phyloP scores from a whole-genome alignment of 2,329 filamentous ascomycete genomes.

The Botrytis fragariae region DNA sequence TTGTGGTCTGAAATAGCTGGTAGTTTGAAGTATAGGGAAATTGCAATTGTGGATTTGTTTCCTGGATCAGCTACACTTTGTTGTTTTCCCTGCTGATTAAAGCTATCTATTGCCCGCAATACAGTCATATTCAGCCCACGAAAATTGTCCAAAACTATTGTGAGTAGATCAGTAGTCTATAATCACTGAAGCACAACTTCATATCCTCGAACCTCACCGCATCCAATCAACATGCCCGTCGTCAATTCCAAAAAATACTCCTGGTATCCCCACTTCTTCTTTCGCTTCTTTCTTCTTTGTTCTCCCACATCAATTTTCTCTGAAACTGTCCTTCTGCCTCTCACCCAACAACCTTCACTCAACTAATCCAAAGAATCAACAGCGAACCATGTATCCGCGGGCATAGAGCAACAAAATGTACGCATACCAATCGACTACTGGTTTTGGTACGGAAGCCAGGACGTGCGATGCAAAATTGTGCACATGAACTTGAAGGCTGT shows the following conservation, averaged over 20 bases:
- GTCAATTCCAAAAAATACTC: conserved; percentile 36
- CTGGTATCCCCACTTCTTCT: conserved; percentile 27
- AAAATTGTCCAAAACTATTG: neutral
- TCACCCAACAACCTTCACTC: neutral
- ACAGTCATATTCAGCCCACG: neutral
- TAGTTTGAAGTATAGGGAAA: neutral
- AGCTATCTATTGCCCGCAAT: neutral
- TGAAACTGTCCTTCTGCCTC: neutral
- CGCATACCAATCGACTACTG: conserved; percentile 32
- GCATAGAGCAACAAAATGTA: conserved; percentile 34
- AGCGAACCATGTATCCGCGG: conserved; percentile 37
- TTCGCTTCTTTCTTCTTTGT: neutral
- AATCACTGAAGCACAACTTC: neutral
- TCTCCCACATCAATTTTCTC: neutral
- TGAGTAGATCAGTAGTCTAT: neutral
- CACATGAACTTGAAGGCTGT: conserved; percentile 31
- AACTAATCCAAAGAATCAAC: neutral
- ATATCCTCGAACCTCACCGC: neutral
- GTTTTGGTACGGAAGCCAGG: conserved; percentile 36
- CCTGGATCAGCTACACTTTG: neutral
- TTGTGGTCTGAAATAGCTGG: accelerated
- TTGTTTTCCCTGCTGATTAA: neutral
- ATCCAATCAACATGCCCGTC: conserved; percentile 30
- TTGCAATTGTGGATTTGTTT: neutral
- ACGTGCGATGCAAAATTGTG: conserved; percentile 34